Evolutionary conservation across 192 early-diverging fungal genomes (phyloP).

Genomic region (Coemansia sp.): DNA sequence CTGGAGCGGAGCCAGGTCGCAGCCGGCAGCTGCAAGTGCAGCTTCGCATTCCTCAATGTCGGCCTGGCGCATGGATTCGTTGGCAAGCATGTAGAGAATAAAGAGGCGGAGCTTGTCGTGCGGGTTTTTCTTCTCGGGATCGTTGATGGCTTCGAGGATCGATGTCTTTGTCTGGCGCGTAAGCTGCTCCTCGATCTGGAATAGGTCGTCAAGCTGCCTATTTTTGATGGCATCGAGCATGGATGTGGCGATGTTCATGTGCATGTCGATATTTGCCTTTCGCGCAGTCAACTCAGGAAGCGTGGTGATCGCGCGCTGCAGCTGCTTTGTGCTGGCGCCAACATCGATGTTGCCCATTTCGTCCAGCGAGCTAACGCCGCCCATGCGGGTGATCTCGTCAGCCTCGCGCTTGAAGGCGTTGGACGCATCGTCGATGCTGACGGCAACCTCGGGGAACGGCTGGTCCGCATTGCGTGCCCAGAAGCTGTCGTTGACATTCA

Average conservation of each 20-base stretch:
- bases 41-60: slow-evolving; percentile 85
- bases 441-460: slow-evolving; percentile 97
- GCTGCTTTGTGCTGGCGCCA: slow-evolving; percentile 78
- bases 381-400: slow-evolving; percentile 83
- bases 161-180: slow-evolving; percentile 71
- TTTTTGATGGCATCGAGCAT: slow-evolving; percentile 89
- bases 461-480: slow-evolving; percentile 90
- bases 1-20: slow-evolving; percentile 68
- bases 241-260: slow-evolving; percentile 95
- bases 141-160: slow-evolving; percentile 80
- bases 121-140: slow-evolving; percentile 75
- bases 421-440: slow-evolving; percentile 90
- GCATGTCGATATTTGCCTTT: slow-evolving; percentile 94
- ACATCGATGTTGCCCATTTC: slow-evolving; percentile 61
- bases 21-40: slow-evolving; percentile 73
- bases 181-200: slow-evolving; percentile 91
- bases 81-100: slow-evolving; percentile 82
- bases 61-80: slow-evolving; percentile 68
- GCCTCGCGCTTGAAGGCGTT: slow-evolving; percentile 95
- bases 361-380: slow-evolving; percentile 76
- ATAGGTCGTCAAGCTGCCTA: slow-evolving; percentile 90
- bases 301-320: slow-evolving; percentile 88
- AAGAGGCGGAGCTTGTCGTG: slow-evolving; percentile 92
- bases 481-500: slow-evolving; percentile 88
- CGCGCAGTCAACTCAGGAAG: slow-evolving; percentile 93